Conservation (phyloP, 164 flowering plant genomes). For the Stephania cephalantha region DNA sequence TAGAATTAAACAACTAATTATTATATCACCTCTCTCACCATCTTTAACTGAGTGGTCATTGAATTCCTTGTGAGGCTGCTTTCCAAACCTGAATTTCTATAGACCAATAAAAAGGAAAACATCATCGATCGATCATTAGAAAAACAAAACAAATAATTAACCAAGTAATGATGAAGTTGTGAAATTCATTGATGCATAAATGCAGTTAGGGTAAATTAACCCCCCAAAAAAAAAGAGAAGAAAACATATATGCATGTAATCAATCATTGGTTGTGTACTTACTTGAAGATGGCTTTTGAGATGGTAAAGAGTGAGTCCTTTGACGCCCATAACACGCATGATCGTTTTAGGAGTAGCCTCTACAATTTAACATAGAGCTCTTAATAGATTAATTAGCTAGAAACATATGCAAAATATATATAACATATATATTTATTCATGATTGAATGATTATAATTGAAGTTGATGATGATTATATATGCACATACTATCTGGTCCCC, state of each 20-base stretch:
- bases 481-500: constrained; percentile 86
- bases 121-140: background rate
- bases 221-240: background rate
- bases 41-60: constrained; percentile 85
- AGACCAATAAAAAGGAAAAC: background rate
- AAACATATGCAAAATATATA: no score
- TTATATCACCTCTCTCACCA: constrained; percentile 40
- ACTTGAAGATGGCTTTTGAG: constrained; percentile 99
- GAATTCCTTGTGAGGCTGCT: constrained; percentile 98
- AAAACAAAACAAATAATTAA: background rate
- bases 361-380: constrained; percentile 22
- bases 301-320: constrained; percentile 97
- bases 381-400: no score
- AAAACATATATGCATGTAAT: background rate
- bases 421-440: background rate
- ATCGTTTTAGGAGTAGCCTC: constrained; percentile 98
- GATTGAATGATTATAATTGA: background rate
- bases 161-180: background rate
- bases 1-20: no score
- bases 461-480: background rate
- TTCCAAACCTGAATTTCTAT: constrained; percentile 98
- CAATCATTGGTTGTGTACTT: background rate
- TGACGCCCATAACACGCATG: constrained; percentile 98
- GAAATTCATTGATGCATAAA: background rate
- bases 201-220: background rate